phyloP scores from a whole-genome alignment of 2,329 filamentous ascomycete species.

The Apiospora hydei region DNA sequence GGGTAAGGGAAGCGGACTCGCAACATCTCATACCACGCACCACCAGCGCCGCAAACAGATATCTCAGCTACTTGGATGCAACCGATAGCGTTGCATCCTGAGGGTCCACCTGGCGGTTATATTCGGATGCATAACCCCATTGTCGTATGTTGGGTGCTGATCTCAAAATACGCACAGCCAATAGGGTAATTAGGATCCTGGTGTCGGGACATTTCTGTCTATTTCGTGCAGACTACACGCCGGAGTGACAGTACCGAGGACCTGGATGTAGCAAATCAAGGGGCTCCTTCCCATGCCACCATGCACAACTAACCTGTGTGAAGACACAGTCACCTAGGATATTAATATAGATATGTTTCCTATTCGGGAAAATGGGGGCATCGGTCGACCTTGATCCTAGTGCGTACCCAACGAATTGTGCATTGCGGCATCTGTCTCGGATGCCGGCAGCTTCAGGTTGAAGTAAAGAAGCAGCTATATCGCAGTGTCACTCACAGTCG shows the following conservation, averaged over 20 bases:
- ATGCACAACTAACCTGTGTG: not conserved
- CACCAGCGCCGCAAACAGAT: not conserved
- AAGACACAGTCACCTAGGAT: no score
- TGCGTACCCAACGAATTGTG: not conserved
- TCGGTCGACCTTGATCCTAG: not conserved
- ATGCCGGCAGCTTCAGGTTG: not conserved
- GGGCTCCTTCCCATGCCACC: not conserved
- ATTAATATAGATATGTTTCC: not conserved
- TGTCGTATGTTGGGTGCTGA: not conserved
- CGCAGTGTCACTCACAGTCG: not conserved
- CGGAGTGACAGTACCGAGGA: not conserved
- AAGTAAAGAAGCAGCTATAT: not conserved
- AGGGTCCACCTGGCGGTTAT: not conserved
- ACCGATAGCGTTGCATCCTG: not conserved
- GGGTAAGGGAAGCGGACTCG: not conserved
- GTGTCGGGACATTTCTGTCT: not conserved
- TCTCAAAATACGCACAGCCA: not conserved
- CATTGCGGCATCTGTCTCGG: not conserved
- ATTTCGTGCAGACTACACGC: not conserved
- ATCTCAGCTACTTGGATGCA: not conserved
- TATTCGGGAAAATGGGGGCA: not conserved
- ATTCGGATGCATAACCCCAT: not conserved
- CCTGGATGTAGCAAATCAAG: not conserved
- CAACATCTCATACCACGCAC: not conserved
- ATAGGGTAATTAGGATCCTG: conserved; percentile 4